Evolutionary conservation across 495 filamentous ascomycete genomes (phyloP), one percentile per base, ranked within the genome.

Genomic region (Penicillium lividum): DNA sequence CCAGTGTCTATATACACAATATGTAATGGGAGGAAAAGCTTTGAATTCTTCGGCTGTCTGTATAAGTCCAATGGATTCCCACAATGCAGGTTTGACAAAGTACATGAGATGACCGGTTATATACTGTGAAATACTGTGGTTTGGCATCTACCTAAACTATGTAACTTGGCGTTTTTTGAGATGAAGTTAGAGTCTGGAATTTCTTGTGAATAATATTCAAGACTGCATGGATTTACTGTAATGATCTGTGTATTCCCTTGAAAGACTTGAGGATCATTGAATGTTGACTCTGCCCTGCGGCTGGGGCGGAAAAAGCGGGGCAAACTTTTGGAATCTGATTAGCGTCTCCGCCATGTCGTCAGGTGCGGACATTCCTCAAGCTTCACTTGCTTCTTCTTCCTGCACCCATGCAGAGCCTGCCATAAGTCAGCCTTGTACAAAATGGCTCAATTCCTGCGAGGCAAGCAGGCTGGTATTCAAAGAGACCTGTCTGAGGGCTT

Each of bases 391-490:
- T 56, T 54, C 57, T 59, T 61, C 51, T 45, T 63, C 57, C 46
- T 56, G 50, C 48, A 29, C 22, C 22, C 22, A 22, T 22, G 22
- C 53, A 49, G 34, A 59, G 25, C 31, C 46, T 48, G 49, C 48
- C 29, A 55, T 36, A 13, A 33, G 46, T 40, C 29, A 29, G 34
- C 52, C 47, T 57, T 40, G 56, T 28, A 6, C 46, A 58, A 63
- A 40, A 95, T 94, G 92, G 86, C 91, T 42, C 85, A 89, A 62
- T 93, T 97, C 70, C 73, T 98, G 61, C 82, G 94, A 60, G 88
- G 90, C 38, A 96, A 94, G 80, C 94, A 98, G 79, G 85, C 91
- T 53, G 94, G 94, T 54, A 86, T 98, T 53, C 88, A 91, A 68
- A 89, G 84, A 70, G 94, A 98, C 75, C 82, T 98, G 36, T 96